Conservation (phyloP, 2,329 filamentous ascomycete species). For the Pseudogymnoascus sp. region DNA sequence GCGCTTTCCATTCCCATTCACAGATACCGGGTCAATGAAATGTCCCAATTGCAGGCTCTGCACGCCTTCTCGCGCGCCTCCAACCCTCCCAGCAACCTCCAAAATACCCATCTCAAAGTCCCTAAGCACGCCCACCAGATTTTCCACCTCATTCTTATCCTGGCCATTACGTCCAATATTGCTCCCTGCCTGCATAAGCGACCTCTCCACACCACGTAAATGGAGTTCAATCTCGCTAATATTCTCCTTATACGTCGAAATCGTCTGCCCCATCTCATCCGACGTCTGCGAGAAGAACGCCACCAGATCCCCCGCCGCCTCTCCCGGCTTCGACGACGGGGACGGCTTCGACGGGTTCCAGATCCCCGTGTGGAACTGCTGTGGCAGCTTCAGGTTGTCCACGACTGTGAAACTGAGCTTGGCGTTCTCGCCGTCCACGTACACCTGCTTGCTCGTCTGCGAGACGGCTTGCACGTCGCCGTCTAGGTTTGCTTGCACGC, state of each 20-base stretch:
- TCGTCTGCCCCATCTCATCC: slow-evolving; percentile 53
- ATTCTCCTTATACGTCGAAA: slow-evolving; percentile 50
- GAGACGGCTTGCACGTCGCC: slow-evolving; percentile 56
- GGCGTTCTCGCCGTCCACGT: slow-evolving; percentile 62
- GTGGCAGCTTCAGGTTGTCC: slow-evolving; percentile 66
- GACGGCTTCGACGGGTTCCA: slow-evolving; percentile 40
- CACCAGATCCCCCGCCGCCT: slow-evolving; percentile 52
- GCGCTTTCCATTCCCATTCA: slow-evolving; percentile 8
- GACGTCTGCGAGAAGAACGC: slow-evolving; percentile 56
- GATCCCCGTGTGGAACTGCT: slow-evolving; percentile 40
- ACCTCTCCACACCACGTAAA: slow-evolving; percentile 55
- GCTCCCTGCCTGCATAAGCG: slow-evolving; percentile 43
- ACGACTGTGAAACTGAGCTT: slow-evolving; percentile 66
- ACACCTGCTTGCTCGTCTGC: slow-evolving; percentile 47
- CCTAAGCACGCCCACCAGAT: slow-evolving; percentile 51
- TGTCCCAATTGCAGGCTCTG: slow-evolving; percentile 48
- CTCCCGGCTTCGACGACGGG: slow-evolving; percentile 35
- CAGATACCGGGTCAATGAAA: slow-evolving; percentile 16
- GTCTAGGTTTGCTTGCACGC: slow-evolving; percentile 55
- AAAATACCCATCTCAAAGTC: slow-evolving; percentile 61
- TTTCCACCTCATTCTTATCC: slow-evolving; percentile 39
- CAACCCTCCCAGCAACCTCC: slow-evolving; percentile 54
- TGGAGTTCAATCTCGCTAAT: slow-evolving; percentile 59
- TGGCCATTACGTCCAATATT: slow-evolving; percentile 23
- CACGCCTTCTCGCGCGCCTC: slow-evolving; percentile 51